phyloP scores from a whole-genome alignment of 306 rosid species.

The Parietaria judaica region DNA sequence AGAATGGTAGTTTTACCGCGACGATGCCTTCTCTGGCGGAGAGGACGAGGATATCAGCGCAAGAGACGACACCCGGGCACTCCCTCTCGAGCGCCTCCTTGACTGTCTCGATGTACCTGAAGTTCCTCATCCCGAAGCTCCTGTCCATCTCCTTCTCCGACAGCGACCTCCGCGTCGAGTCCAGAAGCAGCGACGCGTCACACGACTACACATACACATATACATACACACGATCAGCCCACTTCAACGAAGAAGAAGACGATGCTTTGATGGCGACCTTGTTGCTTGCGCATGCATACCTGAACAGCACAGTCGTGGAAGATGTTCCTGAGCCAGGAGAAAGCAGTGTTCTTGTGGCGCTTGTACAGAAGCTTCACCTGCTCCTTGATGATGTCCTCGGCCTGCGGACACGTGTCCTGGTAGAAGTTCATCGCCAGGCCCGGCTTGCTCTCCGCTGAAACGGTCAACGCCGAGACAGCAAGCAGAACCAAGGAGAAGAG shows the following conservation, averaged over 20 bases:
- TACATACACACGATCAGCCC: not conserved
- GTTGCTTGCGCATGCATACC: constrained; percentile 23
- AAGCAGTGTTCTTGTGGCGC: constrained; percentile 99
- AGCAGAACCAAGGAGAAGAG: constrained; percentile 30
- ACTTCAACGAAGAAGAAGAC: too few species aligned
- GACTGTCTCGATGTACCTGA: constrained; percentile 85
- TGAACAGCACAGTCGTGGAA: constrained; percentile 97
- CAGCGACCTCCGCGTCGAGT: constrained; percentile 74
- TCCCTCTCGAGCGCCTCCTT: constrained; percentile 97
- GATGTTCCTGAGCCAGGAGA: constrained; percentile 97
- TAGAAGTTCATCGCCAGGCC: constrained; percentile 75
- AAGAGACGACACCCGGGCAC: constrained; percentile 92
- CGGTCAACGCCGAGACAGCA: constrained; percentile 33
- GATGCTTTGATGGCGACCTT: not conserved
- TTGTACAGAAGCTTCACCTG: constrained; percentile 94
- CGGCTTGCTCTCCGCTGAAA: constrained; percentile 31
- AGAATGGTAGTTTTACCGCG: constrained; percentile 30
- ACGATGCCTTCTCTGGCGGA: constrained; percentile 92
- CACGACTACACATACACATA: constrained; percentile 43
- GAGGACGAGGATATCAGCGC: constrained; percentile 84
- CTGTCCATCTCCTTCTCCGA: constrained; percentile 94
- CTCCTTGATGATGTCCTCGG: constrained; percentile 84
- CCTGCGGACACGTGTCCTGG: constrained; percentile 92
- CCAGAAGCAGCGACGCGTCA: constrained; percentile 90
- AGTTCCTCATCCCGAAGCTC: constrained; percentile 94